phyloP scores from a whole-genome alignment of 306 rosid species.

The Myrica gale region DNA sequence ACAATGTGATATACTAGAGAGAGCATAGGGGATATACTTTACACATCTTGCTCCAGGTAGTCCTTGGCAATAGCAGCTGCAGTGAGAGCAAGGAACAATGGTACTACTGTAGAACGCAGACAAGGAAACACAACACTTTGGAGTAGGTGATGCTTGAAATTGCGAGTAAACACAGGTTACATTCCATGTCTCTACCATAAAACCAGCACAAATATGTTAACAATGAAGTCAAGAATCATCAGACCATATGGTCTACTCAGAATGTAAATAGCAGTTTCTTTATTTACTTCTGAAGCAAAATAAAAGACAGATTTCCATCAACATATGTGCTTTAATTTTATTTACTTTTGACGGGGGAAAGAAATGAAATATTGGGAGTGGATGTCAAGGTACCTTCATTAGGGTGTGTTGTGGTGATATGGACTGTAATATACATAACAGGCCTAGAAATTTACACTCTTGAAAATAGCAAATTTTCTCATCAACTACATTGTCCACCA shows the following conservation, averaged over 20 bases:
- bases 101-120: slow-evolving; percentile 69
- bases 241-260: neutral
- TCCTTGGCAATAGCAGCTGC: slow-evolving; percentile 77
- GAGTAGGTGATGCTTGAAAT: slow-evolving; percentile 52
- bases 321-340: neutral
- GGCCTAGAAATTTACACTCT: neutral
- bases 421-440: neutral
- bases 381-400: neutral
- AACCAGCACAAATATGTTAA: slow-evolving; percentile 16
- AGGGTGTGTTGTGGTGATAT: neutral
- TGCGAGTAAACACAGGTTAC: slow-evolving; percentile 73
- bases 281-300: neutral
- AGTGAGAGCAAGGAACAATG: slow-evolving; percentile 64
- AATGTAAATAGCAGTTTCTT: neutral
- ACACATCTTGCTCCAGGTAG: slow-evolving; percentile 52
- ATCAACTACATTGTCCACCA: no score
- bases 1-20: neutral
- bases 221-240: neutral
- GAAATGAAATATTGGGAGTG: neutral
- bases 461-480: no score
- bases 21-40: slow-evolving; percentile 37
- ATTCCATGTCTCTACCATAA: slow-evolving; percentile 66
- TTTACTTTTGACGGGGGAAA: neutral
- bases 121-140: slow-evolving; percentile 76
- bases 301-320: neutral